A percentile compares a stretch with the other conserved stretches of the same genome.
Conservation (phyloP, 2,329 filamentous ascomycete species). For the Pseudogymnoascus sp. region DNA sequence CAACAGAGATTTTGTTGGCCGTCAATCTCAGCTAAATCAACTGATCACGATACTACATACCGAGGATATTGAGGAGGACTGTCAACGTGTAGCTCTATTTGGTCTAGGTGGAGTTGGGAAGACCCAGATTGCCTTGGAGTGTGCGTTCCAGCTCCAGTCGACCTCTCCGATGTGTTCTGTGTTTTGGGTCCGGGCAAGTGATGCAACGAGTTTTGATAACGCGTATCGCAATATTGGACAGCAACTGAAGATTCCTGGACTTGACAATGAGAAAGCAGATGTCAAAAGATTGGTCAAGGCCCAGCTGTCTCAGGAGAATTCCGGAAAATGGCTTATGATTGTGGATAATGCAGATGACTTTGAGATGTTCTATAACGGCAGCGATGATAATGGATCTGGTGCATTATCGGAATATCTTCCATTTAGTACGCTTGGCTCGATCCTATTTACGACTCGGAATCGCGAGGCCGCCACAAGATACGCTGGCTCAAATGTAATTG, state of each 20-base stretch:
- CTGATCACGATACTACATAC: slow-evolving; percentile 6
- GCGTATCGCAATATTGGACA: slow-evolving; percentile 15
- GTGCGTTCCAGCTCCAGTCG: slow-evolving; percentile 10
- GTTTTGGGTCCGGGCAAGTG: slow-evolving; percentile 35
- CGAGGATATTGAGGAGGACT: background rate
- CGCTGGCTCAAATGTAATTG: slow-evolving; percentile 9
- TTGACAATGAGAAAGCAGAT: slow-evolving; percentile 15
- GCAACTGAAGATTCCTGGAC: slow-evolving; percentile 12
- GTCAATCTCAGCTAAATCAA: slow-evolving; percentile 10
- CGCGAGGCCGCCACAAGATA: slow-evolving; percentile 5
- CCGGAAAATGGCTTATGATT: slow-evolving; percentile 35
- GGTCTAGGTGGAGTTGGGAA: slow-evolving; percentile 16
- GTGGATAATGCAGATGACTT: slow-evolving; percentile 40
- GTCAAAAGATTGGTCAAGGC: slow-evolving; percentile 14
- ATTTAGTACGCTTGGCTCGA: slow-evolving; percentile 9
- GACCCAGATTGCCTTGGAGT: slow-evolving; percentile 17
- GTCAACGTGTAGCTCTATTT: slow-evolving; percentile 9
- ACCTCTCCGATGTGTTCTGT: slow-evolving; percentile 29
- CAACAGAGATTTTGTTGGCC: slow-evolving; percentile 16
- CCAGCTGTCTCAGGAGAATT: slow-evolving; percentile 14
- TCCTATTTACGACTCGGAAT: slow-evolving; percentile 18
- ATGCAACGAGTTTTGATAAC: slow-evolving; percentile 15
- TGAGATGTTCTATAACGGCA: slow-evolving; percentile 24
- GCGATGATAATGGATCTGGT: background rate
- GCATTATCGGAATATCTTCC: slow-evolving; percentile 14